phyloP scores from a whole-genome alignment of 2,329 filamentous ascomycete species.

The Fusarium sp. region DNA sequence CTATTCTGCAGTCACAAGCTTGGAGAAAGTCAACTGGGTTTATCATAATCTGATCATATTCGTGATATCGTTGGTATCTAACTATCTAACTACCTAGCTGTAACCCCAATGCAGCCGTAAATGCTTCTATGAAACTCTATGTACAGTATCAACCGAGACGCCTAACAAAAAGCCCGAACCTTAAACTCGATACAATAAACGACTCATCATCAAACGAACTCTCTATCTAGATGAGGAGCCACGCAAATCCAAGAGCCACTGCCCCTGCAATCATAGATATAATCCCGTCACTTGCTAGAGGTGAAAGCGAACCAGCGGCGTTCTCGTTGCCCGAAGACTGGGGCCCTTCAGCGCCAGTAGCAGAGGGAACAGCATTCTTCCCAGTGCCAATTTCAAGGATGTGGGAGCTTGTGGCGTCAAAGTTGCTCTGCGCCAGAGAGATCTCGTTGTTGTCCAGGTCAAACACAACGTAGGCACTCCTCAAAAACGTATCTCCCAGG shows the following conservation, averaged over 20 bases:
- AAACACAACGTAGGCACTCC: conserved; percentile 81
- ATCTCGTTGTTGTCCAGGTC: conserved; percentile 79
- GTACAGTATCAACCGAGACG: not conserved
- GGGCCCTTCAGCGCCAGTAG: conserved; percentile 60
- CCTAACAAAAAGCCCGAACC: not conserved
- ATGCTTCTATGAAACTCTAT: not conserved
- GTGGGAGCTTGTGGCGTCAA: conserved; percentile 62
- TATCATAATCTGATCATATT: not conserved
- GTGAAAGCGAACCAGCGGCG: conserved; percentile 22
- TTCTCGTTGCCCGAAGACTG: conserved; percentile 22
- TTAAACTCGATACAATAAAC: not conserved
- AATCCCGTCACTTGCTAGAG: not conserved
- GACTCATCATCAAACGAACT: not conserved
- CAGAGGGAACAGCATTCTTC: conserved; percentile 63
- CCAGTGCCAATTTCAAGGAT: conserved; percentile 68
- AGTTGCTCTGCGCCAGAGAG: conserved; percentile 74
- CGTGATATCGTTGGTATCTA: not conserved
- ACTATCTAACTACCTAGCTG: not conserved
- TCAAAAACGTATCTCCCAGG: conserved; percentile 79
- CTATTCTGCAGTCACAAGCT: not conserved
- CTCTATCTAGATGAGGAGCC: conserved; percentile 26
- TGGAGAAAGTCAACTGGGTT: not conserved
- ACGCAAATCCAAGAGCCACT: conserved; percentile 32
- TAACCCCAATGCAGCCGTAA: not conserved
- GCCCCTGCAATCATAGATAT: conserved; percentile 21